Base-by-base conservation (phyloP, 352 stramenopile species). In the Plasmopara muralis region DNA sequence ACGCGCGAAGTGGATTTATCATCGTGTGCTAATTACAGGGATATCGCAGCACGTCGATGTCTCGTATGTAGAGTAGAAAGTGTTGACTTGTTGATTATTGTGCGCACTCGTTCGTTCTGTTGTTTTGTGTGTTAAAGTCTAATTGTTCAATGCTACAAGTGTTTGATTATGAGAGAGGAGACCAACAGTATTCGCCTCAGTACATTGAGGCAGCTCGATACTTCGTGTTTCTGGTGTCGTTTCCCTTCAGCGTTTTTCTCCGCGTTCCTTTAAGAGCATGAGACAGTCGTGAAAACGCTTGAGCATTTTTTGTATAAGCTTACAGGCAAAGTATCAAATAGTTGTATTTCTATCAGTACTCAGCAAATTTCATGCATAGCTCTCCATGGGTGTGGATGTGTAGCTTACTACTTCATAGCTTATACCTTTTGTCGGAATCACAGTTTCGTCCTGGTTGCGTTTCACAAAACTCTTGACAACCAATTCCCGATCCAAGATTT, bases 351-450 rank as follows among this genome's bases (percentile, higher is more conserved):
- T 33, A 52, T 50, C 35, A 33, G 31, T 5, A 15, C 20, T 13
- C 8, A 57, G 13, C 31, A 53, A 47, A 45, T 15, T 33, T 53
- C 31, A 90, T 40, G 77, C 53, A 43, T 87, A 87, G 66, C 77
- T 84, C 42, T 93, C 83, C 77, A 93, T 93, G 39, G 73, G 61
- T 10, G 64, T 45, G 13, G 66, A 55, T 9, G 68, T 54, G 16
- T 67, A 83, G 31, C 89, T 81, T 0, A 89, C 83, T 35, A 93
- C 80, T 41, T 94, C 83, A 50, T 89, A 94, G 13, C 79, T 79
- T 35, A 12, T 5, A 35, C 31, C 31, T 35, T 35, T 35, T 12
- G 31, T 8, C 10, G 31, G 50, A 28, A 92, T 60, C 50, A 86
- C 35, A 9, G 56, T 48, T 25, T 70, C 46, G 16, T 55, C 57